phyloP scores from a whole-genome alignment of 179 eudicot genomes.

The Amaranthus tricolor region DNA sequence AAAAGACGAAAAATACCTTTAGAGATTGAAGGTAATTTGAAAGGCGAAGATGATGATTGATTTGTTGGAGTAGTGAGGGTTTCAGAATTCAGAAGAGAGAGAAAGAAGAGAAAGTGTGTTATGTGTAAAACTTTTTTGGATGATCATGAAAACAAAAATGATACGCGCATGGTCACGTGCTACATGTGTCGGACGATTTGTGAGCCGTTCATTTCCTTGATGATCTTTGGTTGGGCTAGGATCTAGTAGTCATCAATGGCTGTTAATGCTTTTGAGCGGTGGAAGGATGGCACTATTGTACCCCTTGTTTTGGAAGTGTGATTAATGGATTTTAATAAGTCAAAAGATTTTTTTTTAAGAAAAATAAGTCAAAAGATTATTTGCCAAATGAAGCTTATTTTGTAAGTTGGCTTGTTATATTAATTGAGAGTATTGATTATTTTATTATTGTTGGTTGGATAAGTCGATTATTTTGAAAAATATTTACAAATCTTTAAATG shows the following conservation, averaged over 20 bases:
- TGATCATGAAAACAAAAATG: not conserved
- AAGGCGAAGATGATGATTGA: not conserved
- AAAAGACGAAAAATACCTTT: not conserved
- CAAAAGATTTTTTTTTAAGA: no score
- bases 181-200: conserved; percentile 4
- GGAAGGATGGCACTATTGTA: no score
- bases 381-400: no score
- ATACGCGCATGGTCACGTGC: conserved; percentile 15
- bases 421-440: no score
- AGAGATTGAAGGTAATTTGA: conserved; percentile 1
- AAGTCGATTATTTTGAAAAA: no score
- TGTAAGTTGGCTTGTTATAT: no score
- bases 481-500: no score
- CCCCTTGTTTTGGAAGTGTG: no score
- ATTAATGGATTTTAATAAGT: no score
- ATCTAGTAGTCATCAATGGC: not conserved
- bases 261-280: conserved; percentile 4
- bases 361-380: no score
- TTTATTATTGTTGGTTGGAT: no score
- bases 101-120: not conserved
- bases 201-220: conserved; percentile 8
- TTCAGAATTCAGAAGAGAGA: conserved; percentile 12
- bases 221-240: not conserved
- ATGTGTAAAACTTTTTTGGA: not conserved
- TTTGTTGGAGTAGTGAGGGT: not conserved